A percentile compares a stretch with the other conserved stretches of the same genome.
Conservation (phyloP, 345 rosid genomes). For the Bruguiera gymnorhiza region DNA sequence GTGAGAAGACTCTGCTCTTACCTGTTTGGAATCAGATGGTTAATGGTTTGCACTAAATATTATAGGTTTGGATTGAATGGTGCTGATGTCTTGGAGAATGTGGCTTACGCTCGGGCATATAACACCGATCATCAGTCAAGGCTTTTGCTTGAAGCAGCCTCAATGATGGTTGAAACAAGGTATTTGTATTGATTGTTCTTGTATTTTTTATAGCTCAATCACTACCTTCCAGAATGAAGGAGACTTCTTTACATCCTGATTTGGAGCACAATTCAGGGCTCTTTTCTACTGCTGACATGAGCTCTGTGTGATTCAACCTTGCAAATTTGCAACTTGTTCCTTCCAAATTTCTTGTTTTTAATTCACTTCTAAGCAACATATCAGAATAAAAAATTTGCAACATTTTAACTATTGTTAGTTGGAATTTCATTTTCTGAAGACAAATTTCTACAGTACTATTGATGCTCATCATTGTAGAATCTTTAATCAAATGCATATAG, state of each 20-base stretch:
- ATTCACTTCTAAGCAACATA: not conserved
- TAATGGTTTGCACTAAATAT: slow-evolving; percentile 16
- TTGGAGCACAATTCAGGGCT: not conserved
- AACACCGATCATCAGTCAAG: slow-evolving; percentile 97
- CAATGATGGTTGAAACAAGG: slow-evolving; percentile 99
- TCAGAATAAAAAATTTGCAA: not conserved
- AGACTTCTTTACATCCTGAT: not conserved
- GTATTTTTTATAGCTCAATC: not conserved
- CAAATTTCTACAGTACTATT: not conserved
- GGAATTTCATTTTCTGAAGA: too few species aligned
- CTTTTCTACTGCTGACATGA: not conserved
- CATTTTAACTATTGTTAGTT: not conserved
- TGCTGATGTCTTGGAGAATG: slow-evolving; percentile 93
- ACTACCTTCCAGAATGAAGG: not conserved
- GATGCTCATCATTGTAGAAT: not conserved
- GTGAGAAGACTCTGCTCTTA: slow-evolving; percentile 10
- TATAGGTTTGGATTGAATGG: slow-evolving; percentile 88
- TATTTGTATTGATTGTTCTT: slow-evolving; percentile 15
- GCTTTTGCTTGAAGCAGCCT: slow-evolving; percentile 98
- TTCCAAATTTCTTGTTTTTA: too few species aligned
- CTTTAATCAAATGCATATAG: not conserved
- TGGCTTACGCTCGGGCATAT: slow-evolving; percentile 96
- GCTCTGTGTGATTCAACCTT: not conserved
- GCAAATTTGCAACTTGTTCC: too few species aligned
- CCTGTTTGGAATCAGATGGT: slow-evolving; percentile 3